Evolutionary conservation across 2,329 filamentous ascomycete species (phyloP).

Genomic region (Aureobasidium namibiae): DNA sequence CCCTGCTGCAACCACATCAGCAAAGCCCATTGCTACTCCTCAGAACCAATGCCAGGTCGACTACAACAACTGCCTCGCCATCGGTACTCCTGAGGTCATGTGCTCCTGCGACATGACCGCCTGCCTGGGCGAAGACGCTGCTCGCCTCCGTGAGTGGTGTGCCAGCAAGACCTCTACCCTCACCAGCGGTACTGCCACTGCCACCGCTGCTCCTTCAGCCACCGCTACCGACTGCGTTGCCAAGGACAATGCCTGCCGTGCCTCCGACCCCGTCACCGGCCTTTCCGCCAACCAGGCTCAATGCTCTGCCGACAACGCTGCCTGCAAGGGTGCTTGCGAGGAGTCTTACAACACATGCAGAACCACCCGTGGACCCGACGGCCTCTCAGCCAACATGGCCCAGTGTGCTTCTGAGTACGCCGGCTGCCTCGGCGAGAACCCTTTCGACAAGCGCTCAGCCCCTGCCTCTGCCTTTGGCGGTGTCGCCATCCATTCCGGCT

Average conservation of each 20-base stretch:
- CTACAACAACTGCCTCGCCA: conserved; percentile 15
- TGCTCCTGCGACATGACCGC: conserved; percentile 13
- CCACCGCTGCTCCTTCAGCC: neutral
- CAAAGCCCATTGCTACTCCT: neutral
- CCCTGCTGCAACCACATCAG: neutral
- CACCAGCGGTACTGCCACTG: neutral
- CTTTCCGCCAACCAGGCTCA: neutral
- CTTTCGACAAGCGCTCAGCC: conserved; percentile 1
- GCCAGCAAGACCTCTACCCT: neutral
- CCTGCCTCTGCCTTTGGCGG: conserved; percentile 16
- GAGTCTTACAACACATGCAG: conserved; percentile 12
- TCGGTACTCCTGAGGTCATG: conserved; percentile 13
- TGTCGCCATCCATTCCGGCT: conserved; percentile 17
- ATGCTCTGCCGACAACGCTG: conserved; percentile 6
- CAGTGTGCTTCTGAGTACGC: conserved; percentile 6
- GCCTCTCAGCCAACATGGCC: conserved; percentile 4
- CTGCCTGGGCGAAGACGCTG: conserved; percentile 15
- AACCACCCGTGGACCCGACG: neutral
- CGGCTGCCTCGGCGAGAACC: conserved; percentile 11
- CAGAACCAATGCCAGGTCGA: neutral
- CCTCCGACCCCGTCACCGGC: neutral
- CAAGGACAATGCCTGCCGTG: neutral
- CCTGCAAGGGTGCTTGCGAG: conserved; percentile 15
- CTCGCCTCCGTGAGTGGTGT: conserved; percentile 11
- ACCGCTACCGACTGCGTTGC: neutral